phyloP scores from a whole-genome alignment of 768 basidiomycete species.

The Lactarius hatsudake region DNA sequence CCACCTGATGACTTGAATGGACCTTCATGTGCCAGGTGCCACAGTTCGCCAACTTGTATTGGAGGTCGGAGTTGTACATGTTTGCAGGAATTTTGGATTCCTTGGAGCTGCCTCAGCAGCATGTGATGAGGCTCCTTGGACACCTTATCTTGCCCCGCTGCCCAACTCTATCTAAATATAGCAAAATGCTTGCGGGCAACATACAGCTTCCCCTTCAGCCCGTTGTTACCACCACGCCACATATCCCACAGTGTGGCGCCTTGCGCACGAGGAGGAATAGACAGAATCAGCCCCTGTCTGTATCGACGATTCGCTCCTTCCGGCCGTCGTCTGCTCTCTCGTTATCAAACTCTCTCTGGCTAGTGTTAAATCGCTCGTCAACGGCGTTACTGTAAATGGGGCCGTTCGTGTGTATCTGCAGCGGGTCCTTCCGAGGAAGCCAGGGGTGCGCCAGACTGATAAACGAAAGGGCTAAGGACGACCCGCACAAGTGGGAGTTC shows the following conservation, averaged over 20 bases:
- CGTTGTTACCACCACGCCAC: background rate
- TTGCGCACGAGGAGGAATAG: background rate
- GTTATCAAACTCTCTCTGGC: slow-evolving; percentile 6
- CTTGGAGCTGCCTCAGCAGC: background rate
- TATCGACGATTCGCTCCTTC: background rate
- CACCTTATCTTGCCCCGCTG: slow-evolving; percentile 5
- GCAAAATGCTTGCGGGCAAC: background rate
- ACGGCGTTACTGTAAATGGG: slow-evolving; percentile 15
- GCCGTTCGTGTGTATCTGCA: background rate
- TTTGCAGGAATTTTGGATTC: background rate
- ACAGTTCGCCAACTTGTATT: background rate
- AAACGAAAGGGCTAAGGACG: background rate
- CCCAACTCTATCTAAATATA: slow-evolving; percentile 9
- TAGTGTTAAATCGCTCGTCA: background rate
- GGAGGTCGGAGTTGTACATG: background rate
- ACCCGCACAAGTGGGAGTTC: background rate
- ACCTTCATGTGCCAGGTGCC: background rate
- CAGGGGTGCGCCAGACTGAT: background rate
- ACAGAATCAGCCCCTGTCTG: slow-evolving; percentile 15
- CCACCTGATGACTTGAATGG: background rate
- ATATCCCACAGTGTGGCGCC: background rate
- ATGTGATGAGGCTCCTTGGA: slow-evolving; percentile 13
- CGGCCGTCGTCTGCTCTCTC: background rate
- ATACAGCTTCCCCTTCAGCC: background rate
- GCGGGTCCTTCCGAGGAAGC: slow-evolving; percentile 4